phyloP scores from a whole-genome alignment of 306 rosid genomes.

The Casuarina equisetifolia region DNA sequence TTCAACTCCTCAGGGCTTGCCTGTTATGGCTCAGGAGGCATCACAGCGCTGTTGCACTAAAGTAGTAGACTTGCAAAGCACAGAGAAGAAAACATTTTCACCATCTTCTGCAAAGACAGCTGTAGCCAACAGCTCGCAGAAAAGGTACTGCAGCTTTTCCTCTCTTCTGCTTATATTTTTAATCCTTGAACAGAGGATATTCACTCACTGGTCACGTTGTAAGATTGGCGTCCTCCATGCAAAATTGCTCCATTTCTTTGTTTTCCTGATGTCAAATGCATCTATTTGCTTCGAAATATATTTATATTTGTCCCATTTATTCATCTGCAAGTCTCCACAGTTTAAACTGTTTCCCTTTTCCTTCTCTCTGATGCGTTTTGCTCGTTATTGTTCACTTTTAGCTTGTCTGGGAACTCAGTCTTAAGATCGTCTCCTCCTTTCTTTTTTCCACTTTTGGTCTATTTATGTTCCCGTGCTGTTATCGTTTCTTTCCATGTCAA shows the following conservation, averaged over 20 bases:
- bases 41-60: constrained; percentile 50
- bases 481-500: constrained; percentile 25
- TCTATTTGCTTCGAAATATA: constrained; percentile 23
- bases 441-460: constrained; percentile 21
- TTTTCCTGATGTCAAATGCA: constrained; percentile 17
- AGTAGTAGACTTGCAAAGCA: constrained; percentile 54
- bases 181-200: constrained; percentile 60
- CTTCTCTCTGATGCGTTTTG: background rate
- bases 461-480: constrained; percentile 31
- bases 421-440: constrained; percentile 18
- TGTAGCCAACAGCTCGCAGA: constrained; percentile 80
- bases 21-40: constrained; percentile 40
- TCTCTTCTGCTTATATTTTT: constrained; percentile 16
- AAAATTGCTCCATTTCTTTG: constrained; percentile 9
- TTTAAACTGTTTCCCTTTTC: background rate
- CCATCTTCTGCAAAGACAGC: constrained; percentile 54
- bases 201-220: constrained; percentile 45
- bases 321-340: background rate
- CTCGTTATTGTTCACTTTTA: background rate
- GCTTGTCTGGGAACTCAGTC: constrained; percentile 16
- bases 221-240: constrained; percentile 60
- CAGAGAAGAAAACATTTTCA: constrained; percentile 50
- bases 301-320: background rate
- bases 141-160: constrained; percentile 54
- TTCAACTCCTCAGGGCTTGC: constrained; percentile 37